Percentiles rank a stretch among this genome's conserved stretches.
phyloP scores from a whole-genome alignment of 2,329 filamentous ascomycete genomes.

The Sporothrix brunneoviolacea region DNA sequence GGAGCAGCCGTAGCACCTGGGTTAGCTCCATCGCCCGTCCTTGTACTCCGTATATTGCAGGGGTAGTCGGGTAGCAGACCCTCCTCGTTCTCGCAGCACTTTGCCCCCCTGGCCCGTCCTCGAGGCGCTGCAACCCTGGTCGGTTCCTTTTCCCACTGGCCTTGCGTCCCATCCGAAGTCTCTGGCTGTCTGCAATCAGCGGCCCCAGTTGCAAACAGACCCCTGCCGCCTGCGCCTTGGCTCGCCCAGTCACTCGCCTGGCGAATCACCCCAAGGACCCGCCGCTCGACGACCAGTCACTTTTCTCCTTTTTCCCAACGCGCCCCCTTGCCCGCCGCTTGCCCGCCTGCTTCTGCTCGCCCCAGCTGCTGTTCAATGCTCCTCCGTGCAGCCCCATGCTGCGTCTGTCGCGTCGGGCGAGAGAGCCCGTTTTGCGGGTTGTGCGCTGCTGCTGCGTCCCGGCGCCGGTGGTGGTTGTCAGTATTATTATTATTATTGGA shows the following conservation, averaged over 20 bases:
- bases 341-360: background rate
- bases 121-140: too few relatives aligned
- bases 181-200: background rate
- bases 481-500: conserved; percentile 5
- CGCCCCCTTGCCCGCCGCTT: background rate
- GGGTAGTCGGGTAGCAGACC: background rate
- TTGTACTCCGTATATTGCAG: too few relatives aligned
- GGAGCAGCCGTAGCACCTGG: too few relatives aligned
- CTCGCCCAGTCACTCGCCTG: background rate
- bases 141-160: background rate
- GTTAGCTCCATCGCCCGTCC: too few relatives aligned
- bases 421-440: too few relatives aligned
- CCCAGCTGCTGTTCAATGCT: conserved; percentile 1
- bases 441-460: too few relatives aligned
- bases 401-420: background rate
- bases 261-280: background rate
- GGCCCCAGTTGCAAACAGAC: conserved; percentile 8
- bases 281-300: background rate
- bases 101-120: too few relatives aligned
- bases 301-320: background rate
- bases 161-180: conserved; percentile 6
- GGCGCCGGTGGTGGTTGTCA: background rate
- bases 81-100: too few relatives aligned
- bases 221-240: too few relatives aligned
- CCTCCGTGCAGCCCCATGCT: background rate